phyloP scores from a whole-genome alignment of 1,284 basidiomycete species.

The Apiotrichum sp. region DNA sequence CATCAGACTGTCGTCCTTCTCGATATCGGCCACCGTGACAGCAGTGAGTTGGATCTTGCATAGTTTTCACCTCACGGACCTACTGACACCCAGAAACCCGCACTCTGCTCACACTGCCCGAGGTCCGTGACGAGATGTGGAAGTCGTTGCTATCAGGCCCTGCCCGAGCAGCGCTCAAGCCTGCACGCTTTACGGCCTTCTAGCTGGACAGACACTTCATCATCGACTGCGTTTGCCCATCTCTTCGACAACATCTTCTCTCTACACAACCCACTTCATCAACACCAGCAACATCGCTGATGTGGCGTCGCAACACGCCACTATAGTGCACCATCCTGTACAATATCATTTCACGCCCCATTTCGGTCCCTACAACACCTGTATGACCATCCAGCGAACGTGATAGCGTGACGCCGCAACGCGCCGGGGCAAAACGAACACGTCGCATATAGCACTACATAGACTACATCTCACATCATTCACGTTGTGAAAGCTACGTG shows the following conservation, averaged over 20 bases:
- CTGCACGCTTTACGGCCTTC: slow-evolving; percentile 38
- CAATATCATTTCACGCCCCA: no score
- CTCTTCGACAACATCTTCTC: no score
- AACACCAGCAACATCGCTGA: no score
- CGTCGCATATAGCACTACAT: slow-evolving; percentile 5
- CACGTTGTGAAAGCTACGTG: no score
- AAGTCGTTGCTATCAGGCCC: slow-evolving; percentile 37
- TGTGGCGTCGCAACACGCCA: no score
- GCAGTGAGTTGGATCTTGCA: slow-evolving; percentile 25
- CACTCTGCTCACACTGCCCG: slow-evolving; percentile 42
- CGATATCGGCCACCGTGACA: slow-evolving; percentile 41
- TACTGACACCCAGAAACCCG: slow-evolving; percentile 36
- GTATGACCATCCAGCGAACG: neutral
- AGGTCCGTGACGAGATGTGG: slow-evolving; percentile 46
- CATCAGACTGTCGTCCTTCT: slow-evolving; percentile 41
- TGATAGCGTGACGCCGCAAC: slow-evolving; percentile 2
- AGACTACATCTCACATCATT: neutral
- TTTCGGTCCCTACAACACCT: no score
- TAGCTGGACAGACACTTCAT: slow-evolving; percentile 10
- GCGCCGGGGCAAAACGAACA: slow-evolving; percentile 1
- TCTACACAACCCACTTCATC: no score
- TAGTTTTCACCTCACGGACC: neutral
- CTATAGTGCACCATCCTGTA: no score
- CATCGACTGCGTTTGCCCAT: no score
- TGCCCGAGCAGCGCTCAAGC: slow-evolving; percentile 29